Conservation (phyloP, 2,329 filamentous ascomycete species). For the Microascus cirrosus region DNA sequence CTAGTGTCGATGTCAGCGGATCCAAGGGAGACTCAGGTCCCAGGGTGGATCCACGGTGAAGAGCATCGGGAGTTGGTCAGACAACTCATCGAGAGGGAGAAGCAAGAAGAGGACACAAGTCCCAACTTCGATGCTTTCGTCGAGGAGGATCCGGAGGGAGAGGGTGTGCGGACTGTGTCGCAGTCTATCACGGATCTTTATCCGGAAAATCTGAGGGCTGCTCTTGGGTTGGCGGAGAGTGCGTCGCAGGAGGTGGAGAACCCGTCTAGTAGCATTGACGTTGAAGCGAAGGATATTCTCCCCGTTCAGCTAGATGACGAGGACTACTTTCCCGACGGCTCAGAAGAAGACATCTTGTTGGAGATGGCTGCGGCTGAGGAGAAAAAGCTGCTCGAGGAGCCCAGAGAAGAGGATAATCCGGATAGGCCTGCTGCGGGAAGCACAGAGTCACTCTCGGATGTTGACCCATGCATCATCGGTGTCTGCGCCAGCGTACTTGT, state of each 20-base stretch:
- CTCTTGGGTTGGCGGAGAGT: slow-evolving; percentile 24
- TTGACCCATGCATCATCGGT: slow-evolving; percentile 15
- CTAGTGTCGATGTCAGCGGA: slow-evolving; percentile 85
- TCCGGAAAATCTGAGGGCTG: slow-evolving; percentile 49
- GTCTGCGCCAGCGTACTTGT: slow-evolving; percentile 30
- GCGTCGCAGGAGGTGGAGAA: slow-evolving; percentile 11
- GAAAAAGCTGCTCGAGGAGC: neutral
- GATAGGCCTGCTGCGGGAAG: neutral
- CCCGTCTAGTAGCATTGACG: slow-evolving; percentile 37
- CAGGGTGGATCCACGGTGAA: slow-evolving; percentile 88
- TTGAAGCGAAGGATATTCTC: slow-evolving; percentile 52
- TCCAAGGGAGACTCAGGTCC: slow-evolving; percentile 55
- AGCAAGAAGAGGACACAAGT: slow-evolving; percentile 23
- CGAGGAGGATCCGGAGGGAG: slow-evolving; percentile 36
- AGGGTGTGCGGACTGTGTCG: slow-evolving; percentile 60
- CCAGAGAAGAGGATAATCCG: neutral
- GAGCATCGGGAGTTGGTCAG: slow-evolving; percentile 61
- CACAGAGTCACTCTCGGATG: neutral
- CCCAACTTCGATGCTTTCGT: slow-evolving; percentile 58
- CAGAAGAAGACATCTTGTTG: slow-evolving; percentile 36
- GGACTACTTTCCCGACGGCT: slow-evolving; percentile 36
- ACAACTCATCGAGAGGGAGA: slow-evolving; percentile 55
- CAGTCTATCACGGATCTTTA: slow-evolving; percentile 85
- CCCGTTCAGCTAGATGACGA: slow-evolving; percentile 33
- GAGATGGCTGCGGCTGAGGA: neutral